Conservation (phyloP, 1,284 basidiomycete species). For the Cutaneotrichosporon cyanovorans region DNA sequence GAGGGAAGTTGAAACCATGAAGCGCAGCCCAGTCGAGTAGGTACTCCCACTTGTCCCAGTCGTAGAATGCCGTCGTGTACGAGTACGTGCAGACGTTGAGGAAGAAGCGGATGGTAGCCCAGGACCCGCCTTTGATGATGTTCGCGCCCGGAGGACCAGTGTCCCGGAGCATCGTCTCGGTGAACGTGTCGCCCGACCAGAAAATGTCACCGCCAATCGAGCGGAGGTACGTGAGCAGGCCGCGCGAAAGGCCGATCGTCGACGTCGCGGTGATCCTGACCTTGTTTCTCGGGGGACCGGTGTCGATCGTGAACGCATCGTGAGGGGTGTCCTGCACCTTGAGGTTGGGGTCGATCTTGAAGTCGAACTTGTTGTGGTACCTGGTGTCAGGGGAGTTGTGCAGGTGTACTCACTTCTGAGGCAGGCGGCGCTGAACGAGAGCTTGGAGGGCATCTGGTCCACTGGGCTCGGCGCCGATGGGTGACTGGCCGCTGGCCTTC, state of each 20-base stretch:
- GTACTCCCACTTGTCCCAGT: conserved; percentile 48
- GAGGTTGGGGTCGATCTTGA: not conserved
- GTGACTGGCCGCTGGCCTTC: too few relatives aligned
- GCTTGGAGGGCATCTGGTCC: not conserved
- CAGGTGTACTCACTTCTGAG: not conserved
- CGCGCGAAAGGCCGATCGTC: conserved; percentile 10
- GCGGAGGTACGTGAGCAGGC: conserved; percentile 13
- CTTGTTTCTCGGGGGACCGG: conserved; percentile 2
- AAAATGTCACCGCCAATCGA: conserved; percentile 10
- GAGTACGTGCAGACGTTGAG: conserved; percentile 49
- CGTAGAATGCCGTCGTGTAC: conserved; percentile 49
- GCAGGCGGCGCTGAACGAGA: not conserved
- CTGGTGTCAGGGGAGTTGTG: not conserved
- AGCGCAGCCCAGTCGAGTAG: conserved; percentile 50
- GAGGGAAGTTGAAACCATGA: conserved; percentile 49
- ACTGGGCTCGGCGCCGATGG: not conserved
- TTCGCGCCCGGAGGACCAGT: too few relatives aligned
- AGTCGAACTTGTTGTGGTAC: not conserved
- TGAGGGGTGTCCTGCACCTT: not conserved
- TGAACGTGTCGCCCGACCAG: conserved; percentile 15
- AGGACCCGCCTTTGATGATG: not conserved
- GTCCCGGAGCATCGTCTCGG: not conserved
- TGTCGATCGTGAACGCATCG: not conserved
- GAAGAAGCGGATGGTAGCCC: conserved; percentile 30
- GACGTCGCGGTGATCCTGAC: conserved; percentile 3